A percentile compares a stretch with the other conserved stretches of the same genome.
Conservation (phyloP, 2,329 filamentous ascomycete species). For the Rosellinia necatrix region DNA sequence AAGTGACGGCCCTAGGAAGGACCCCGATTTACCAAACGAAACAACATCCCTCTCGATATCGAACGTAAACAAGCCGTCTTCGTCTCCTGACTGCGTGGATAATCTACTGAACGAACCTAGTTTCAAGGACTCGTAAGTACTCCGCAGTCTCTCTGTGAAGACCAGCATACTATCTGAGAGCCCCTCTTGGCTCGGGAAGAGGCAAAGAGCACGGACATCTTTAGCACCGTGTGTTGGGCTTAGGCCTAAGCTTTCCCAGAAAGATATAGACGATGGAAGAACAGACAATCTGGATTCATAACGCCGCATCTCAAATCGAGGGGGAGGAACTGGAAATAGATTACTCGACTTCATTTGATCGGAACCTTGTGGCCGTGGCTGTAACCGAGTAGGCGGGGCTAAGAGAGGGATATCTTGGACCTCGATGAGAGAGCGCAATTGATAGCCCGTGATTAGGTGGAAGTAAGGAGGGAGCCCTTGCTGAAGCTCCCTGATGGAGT, state of each 20-base stretch:
- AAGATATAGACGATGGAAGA: constrained; percentile 73
- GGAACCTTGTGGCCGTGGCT: constrained; percentile 52
- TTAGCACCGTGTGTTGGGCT: constrained; percentile 73
- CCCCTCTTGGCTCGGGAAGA: constrained; percentile 70
- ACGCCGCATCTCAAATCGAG: constrained; percentile 73
- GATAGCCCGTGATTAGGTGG: constrained; percentile 47
- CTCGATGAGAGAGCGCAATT: constrained; percentile 57
- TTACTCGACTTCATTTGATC: constrained; percentile 57
- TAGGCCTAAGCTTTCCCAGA: constrained; percentile 82
- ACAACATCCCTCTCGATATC: constrained; percentile 51
- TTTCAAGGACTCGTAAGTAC: constrained; percentile 74
- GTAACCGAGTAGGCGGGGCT: constrained; percentile 57
- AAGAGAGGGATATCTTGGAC: constrained; percentile 61
- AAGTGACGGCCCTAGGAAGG: constrained; percentile 51
- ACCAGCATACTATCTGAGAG: constrained; percentile 62
- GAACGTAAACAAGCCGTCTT: constrained; percentile 55
- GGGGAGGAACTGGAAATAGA: constrained; percentile 67
- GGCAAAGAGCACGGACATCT: constrained; percentile 70
- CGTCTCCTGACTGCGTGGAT: constrained; percentile 48
- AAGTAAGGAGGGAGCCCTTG: constrained; percentile 52
- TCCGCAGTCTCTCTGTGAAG: constrained; percentile 71
- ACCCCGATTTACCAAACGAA: constrained; percentile 47
- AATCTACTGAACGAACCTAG: constrained; percentile 68
- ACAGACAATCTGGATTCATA: constrained; percentile 73
- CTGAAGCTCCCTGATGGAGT: constrained; percentile 54